Percentiles rank a stretch among this genome's conserved stretches.
phyloP scores from a whole-genome alignment of 768 basidiomycete genomes.

The Cyclocybe aegerita region DNA sequence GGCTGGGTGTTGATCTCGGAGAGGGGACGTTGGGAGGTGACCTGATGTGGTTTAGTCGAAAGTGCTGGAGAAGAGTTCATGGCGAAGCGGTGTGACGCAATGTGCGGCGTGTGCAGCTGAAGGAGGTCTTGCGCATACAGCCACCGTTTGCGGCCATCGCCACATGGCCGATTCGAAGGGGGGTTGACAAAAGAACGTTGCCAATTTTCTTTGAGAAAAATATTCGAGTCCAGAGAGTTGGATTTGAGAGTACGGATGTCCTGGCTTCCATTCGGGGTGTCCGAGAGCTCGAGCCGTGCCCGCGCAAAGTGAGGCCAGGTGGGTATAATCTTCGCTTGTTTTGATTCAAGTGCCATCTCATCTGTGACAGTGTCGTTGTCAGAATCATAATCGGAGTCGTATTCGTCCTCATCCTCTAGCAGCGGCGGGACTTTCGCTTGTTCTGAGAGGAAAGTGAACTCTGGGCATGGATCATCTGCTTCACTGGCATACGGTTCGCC shows the following conservation, averaged over 20 bases:
- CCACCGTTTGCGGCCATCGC: constrained; percentile 15
- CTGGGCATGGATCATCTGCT: constrained; percentile 17
- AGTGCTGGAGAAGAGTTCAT: background rate
- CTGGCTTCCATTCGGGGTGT: background rate
- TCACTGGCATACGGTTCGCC: constrained; percentile 14
- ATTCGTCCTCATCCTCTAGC: constrained; percentile 4
- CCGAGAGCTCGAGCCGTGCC: background rate
- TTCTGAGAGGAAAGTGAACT: constrained; percentile 17
- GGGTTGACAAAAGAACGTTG: constrained; percentile 10
- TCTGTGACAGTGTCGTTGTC: constrained; percentile 6
- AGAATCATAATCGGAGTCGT: constrained; percentile 6
- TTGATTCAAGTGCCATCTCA: background rate
- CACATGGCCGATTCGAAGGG: constrained; percentile 8
- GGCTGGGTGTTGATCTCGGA: background rate
- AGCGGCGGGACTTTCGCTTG: constrained; percentile 2
- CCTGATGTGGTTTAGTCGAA: background rate
- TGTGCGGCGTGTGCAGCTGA: background rate
- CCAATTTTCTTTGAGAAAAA: constrained; percentile 9
- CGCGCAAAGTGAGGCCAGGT: background rate
- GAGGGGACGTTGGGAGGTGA: background rate
- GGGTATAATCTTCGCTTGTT: constrained; percentile 5
- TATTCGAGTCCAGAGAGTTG: background rate
- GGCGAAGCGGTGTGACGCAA: background rate
- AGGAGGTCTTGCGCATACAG: constrained; percentile 11
- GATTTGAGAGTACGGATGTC: background rate